A percentile compares a stretch with the other conserved stretches of the same genome.
Conservation (phyloP, 306 rosid species). For the Malus fusca region DNA sequence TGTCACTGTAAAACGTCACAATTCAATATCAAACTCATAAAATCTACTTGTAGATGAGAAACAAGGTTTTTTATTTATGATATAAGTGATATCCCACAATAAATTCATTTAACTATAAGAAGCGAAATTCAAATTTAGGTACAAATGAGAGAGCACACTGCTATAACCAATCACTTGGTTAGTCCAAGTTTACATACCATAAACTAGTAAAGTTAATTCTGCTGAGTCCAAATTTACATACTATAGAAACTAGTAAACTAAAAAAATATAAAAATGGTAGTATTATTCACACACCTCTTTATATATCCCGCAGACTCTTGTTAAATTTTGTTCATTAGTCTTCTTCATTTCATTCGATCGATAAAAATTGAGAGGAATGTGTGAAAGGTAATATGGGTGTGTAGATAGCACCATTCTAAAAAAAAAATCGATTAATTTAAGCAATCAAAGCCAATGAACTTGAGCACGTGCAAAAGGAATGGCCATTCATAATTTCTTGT, state of each 20-base stretch:
- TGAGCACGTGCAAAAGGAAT: slow-evolving; percentile 34
- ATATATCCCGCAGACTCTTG: no score
- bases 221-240: neutral
- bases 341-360: no score
- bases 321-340: no score
- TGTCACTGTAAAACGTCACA: no score
- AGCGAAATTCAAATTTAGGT: neutral
- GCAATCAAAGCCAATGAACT: slow-evolving; percentile 7
- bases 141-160: no score
- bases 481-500: slow-evolving; percentile 13
- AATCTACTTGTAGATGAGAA: neutral
- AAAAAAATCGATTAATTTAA: neutral
- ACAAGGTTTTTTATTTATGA: no score
- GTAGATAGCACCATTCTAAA: no score
- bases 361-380: no score
- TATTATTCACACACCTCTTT: no score
- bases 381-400: no score
- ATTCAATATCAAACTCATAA: neutral
- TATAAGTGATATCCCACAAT: neutral
- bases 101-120: no score
- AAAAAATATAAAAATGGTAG: neutral
- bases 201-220: neutral
- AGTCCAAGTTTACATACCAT: neutral
- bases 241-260: neutral
- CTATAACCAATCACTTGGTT: no score